Percentiles rank a stretch among this genome's conserved stretches.
phyloP scores from a whole-genome alignment of 192 early-diverging fungal genomes.

The Backusella parvicylindrica region DNA sequence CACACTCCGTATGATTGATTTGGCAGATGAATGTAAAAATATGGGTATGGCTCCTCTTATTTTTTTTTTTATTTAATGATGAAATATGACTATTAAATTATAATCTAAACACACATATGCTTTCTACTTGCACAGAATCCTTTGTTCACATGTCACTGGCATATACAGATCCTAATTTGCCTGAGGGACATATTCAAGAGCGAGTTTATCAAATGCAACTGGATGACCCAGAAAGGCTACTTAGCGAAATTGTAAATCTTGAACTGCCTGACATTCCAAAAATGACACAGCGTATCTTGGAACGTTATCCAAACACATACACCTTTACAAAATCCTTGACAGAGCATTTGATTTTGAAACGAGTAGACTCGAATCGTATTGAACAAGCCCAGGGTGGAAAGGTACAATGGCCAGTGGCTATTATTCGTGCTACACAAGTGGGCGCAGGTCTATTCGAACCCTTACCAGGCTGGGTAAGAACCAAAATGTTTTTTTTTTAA shows the following conservation, averaged over 20 bases:
- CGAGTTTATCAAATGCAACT: conserved; percentile 35
- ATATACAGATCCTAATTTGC: conserved; percentile 29
- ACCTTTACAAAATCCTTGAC: conserved; percentile 49
- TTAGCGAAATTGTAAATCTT: conserved; percentile 31
- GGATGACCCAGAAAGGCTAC: conserved; percentile 33
- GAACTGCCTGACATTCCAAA: conserved; percentile 38
- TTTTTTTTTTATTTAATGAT: not conserved
- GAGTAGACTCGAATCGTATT: conserved; percentile 33
- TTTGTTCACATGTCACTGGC: conserved; percentile 36
- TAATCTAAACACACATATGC: not conserved
- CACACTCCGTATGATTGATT: conserved; percentile 38
- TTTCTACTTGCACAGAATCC: conserved; percentile 17
- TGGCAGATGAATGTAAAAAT: conserved; percentile 34
- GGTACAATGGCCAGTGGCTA: conserved; percentile 36
- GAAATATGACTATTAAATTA: not conserved
- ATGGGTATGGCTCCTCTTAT: conserved; percentile 16
- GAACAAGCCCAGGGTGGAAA: conserved; percentile 38
- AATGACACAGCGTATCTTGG: conserved; percentile 34
- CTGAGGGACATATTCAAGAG: conserved; percentile 34
- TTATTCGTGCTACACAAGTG: conserved; percentile 33
- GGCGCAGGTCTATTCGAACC: conserved; percentile 31
- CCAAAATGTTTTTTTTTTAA: not conserved
- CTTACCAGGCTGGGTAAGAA: conserved; percentile 35
- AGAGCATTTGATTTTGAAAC: conserved; percentile 44
- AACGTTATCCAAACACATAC: conserved; percentile 47